phyloP scores from a whole-genome alignment of 768 basidiomycete genomes.

The Trametopsis cervina region DNA sequence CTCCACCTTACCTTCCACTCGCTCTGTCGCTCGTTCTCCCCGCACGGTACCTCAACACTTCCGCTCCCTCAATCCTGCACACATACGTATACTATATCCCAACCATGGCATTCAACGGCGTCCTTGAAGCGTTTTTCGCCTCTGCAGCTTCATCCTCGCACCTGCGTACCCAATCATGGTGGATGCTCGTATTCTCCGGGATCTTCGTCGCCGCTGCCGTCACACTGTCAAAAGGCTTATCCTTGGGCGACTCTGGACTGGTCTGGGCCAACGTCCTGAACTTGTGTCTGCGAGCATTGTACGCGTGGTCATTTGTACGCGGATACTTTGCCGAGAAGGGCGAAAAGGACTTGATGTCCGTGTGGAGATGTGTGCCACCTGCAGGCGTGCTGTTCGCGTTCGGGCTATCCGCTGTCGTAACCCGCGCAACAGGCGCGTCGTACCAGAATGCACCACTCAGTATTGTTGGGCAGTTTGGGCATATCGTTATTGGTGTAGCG shows the following conservation, averaged over 20 bases:
- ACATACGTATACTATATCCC: slow-evolving; percentile 90
- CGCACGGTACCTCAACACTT: slow-evolving; percentile 59
- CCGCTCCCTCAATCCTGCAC: slow-evolving; percentile 69
- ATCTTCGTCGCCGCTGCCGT: slow-evolving; percentile 56
- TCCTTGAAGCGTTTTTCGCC: slow-evolving; percentile 85
- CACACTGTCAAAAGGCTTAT: slow-evolving; percentile 33
- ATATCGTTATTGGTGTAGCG: slow-evolving; percentile 20
- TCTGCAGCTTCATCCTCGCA: slow-evolving; percentile 65
- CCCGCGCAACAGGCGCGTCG: slow-evolving; percentile 19
- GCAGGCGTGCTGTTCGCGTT: slow-evolving; percentile 20
- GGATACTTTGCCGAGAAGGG: slow-evolving; percentile 35
- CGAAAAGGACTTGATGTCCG: slow-evolving; percentile 12
- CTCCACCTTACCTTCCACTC: slow-evolving; percentile 66
- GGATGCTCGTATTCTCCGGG: slow-evolving; percentile 74
- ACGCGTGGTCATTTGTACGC: slow-evolving; percentile 44
- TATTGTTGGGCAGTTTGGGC: slow-evolving; percentile 20
- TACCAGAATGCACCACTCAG: slow-evolving; percentile 13
- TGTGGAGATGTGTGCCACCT: slow-evolving; percentile 21
- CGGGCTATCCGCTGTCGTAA: slow-evolving; percentile 16
- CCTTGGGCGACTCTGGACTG: slow-evolving; percentile 58
- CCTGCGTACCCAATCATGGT: slow-evolving; percentile 66
- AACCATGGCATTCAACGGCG: slow-evolving; percentile 82
- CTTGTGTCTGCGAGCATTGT: slow-evolving; percentile 54
- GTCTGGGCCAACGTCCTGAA: slow-evolving; percentile 75
- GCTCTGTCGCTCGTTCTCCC: slow-evolving; percentile 68